Percentiles rank a stretch among this genome's conserved stretches.
These are phyloP conservation scores for Syzygium jambos DNA, from an alignment of 345 rosid genomes.

Conservation along the genomic window DNA sequence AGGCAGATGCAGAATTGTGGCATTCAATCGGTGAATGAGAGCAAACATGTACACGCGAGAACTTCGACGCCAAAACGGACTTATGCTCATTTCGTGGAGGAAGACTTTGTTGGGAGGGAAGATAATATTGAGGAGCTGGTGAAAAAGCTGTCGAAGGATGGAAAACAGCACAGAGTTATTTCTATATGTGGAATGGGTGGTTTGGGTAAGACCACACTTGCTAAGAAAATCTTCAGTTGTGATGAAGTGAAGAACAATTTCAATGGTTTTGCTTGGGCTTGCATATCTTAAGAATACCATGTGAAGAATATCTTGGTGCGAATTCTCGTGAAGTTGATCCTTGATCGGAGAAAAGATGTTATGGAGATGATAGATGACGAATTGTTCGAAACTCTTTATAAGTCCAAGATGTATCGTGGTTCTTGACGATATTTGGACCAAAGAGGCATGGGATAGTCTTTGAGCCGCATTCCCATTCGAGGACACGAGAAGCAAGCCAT, in stretches of 20 bases:
- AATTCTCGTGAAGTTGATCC: constrained; percentile 17
- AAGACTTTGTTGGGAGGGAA: neutral
- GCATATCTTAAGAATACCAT: neutral
- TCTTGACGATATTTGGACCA: constrained; percentile 34
- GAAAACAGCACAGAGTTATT: constrained; percentile 1
- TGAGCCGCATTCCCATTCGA: constrained; percentile 10
- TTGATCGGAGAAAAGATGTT: constrained; percentile 8
- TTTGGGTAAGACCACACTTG: constrained; percentile 42
- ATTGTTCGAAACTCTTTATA: rapidly evolving
- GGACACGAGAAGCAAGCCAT: constrained; percentile 14
- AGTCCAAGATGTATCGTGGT: neutral
- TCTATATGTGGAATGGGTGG: constrained; percentile 48
- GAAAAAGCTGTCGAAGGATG: neutral
- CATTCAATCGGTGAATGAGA: constrained; percentile 1
- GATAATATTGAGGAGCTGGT: neutral
- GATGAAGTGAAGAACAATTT: neutral
- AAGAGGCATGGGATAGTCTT: constrained; percentile 22
- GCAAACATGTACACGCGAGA: neutral
- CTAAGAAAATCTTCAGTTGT: constrained; percentile 18
- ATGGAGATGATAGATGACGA: rapidly evolving
- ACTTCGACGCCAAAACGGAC: constrained; percentile 6
- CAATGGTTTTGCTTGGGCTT: rapidly evolving
- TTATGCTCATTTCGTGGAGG: constrained; percentile 14
- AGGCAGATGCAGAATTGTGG: constrained; percentile 25
- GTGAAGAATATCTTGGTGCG: constrained; percentile 13